Evolutionary conservation across 2,329 filamentous ascomycete genomes (phyloP).

Genomic region (Lachnellula cervina): DNA sequence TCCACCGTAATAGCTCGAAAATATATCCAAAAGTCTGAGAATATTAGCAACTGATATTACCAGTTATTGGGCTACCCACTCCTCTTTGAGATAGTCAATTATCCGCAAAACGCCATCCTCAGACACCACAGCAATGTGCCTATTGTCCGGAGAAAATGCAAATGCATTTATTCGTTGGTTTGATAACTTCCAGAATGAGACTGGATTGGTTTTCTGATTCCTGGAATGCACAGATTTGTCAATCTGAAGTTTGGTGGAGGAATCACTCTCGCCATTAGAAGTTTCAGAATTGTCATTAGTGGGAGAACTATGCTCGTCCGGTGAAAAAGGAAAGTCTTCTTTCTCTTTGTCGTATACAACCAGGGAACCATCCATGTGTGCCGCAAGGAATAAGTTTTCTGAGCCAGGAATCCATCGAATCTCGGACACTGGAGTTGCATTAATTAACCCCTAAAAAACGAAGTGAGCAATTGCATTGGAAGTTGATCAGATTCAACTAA

Average conservation of each 20-base stretch:
- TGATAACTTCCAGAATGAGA: conserved; percentile 87
- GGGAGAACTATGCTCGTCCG: conserved; percentile 53
- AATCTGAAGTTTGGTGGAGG: conserved; percentile 57
- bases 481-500: conserved; percentile 35
- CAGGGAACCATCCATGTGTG: conserved; percentile 85
- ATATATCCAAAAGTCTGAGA: conserved; percentile 73
- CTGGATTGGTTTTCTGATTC: conserved; percentile 89
- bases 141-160: conserved; percentile 83
- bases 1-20: conserved; percentile 88
- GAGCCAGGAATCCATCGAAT: conserved; percentile 94
- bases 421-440: conserved; percentile 75
- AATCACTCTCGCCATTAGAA: conserved; percentile 27
- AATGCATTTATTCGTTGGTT: conserved; percentile 89
- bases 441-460: conserved; percentile 69
- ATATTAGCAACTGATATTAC: conserved; percentile 11
- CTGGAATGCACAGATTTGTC: conserved; percentile 90
- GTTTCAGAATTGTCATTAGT: conserved; percentile 27
- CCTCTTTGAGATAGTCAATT: conserved; percentile 86
- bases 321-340: conserved; percentile 74
- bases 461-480: conserved; percentile 10
- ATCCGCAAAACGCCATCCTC: conserved; percentile 88
- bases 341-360: conserved; percentile 98
- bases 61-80: conserved; percentile 48
- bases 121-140: conserved; percentile 82
- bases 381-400: conserved; percentile 86